Evolutionary conservation across 1,284 basidiomycete species (phyloP).

Genomic region (Sporisorium reilianum): DNA sequence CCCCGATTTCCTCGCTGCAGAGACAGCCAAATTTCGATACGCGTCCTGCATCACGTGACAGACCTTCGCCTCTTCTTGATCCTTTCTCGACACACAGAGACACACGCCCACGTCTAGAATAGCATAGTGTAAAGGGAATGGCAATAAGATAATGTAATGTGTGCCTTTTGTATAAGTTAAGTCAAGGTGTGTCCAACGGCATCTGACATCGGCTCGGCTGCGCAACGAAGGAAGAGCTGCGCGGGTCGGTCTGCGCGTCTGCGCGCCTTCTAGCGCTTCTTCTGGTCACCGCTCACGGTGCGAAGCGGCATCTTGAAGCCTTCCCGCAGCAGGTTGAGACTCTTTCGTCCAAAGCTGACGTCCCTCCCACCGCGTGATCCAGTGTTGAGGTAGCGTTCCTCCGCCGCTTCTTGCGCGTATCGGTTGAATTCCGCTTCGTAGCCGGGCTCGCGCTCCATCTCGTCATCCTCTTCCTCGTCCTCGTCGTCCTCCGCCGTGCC

Average conservation of each 20-base stretch:
- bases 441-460: constrained; percentile 42
- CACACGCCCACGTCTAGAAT: background rate
- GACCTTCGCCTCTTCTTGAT: background rate
- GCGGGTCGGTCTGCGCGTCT: background rate
- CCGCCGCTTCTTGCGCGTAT: constrained; percentile 40
- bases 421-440: constrained; percentile 50
- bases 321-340: constrained; percentile 43
- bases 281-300: constrained; percentile 7
- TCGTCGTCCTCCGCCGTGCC: constrained; percentile 32
- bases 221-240: background rate
- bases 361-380: constrained; percentile 14
- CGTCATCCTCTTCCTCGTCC: constrained; percentile 37
- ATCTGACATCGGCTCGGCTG: too few species aligned
- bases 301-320: constrained; percentile 39
- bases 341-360: constrained; percentile 46
- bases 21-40: constrained; percentile 3
- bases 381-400: constrained; percentile 14
- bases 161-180: constrained; percentile 5
- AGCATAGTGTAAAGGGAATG: background rate
- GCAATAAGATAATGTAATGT: too few species aligned
- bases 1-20: background rate
- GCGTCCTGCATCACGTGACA: constrained; percentile 21
- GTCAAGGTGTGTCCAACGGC: too few species aligned
- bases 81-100: background rate
- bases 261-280: constrained; percentile 3